Base-by-base conservation (phyloP, 2,329 filamentous ascomycete species). In the Sporothrix sp. region DNA sequence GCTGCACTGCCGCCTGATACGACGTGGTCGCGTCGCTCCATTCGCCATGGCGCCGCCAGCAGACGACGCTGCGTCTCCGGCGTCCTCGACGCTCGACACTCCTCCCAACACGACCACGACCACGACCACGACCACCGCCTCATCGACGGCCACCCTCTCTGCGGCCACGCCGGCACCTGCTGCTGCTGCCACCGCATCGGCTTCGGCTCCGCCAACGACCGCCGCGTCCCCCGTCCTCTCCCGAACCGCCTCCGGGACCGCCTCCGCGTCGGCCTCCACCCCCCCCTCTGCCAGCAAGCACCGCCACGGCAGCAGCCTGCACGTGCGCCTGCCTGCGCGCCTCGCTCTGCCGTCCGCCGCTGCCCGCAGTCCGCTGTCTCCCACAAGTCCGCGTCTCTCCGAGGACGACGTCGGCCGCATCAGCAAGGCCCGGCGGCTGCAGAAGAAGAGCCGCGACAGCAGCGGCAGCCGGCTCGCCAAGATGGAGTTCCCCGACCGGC, bases 401-500 rank as follows among this genome's bases (percentile, higher is more conserved):
- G 66, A 69, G 49, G 66, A 67, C 37, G 65, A 64, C 36, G 51
- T 65, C 25, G 66, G 63, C 47, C 67, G 66, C 50, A 69, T 68
- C 50, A 60, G 68, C 10, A 28, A 28, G 42, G 65, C 64, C 21
- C 45, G 43, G 48, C 76, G 67, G 58, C 67, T 75, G 14, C 68
- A 68, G 30, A 74, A 71, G 62, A 71, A 65, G 53, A 66, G 66
- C 37, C 67, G 62, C 30, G 66, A 66, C 55, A 66, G 68, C 30
- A 59, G 63, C 14, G 63, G 66, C 40, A 48, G 33, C 9, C 13
- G 40, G 25, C 38, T 18, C 59, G 3, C 64, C 68, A 25, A 20
- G n/a, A 69, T 74, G 66, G 70, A 76, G 52, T 68, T 80, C 6
- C 77, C 77, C 11, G 76, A 78, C 21, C 71, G 70, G 16, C 63